A percentile compares a stretch with the other conserved stretches of the same genome.
These are phyloP conservation scores for Lachnellula hyalina DNA, from an alignment of 2,329 filamentous ascomycete genomes.

Conservation along the genomic window DNA sequence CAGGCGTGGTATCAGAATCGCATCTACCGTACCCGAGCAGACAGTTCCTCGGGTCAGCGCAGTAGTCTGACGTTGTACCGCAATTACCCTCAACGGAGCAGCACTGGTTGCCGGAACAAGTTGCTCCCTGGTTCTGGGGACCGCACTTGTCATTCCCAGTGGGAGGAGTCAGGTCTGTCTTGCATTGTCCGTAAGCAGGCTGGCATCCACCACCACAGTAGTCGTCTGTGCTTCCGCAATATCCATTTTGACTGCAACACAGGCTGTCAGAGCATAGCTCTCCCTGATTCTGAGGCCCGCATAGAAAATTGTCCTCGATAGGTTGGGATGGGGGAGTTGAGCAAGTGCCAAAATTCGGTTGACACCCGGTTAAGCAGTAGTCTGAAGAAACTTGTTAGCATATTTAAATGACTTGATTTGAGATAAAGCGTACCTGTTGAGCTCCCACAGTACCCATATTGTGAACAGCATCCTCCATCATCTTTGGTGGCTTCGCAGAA, in stretches of 20 bases:
- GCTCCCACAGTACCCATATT: slow-evolving; percentile 29
- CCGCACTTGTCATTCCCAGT: slow-evolving; percentile 4
- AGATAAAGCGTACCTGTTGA: slow-evolving; percentile 7
- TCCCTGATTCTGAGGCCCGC: not conserved
- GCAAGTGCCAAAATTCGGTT: slow-evolving; percentile 11
- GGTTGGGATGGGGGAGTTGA: not conserved
- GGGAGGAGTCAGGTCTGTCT: not conserved
- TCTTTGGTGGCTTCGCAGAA: slow-evolving; percentile 21
- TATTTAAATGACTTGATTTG: not conserved
- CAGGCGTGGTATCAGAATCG: slow-evolving; percentile 49
- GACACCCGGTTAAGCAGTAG: slow-evolving; percentile 10
- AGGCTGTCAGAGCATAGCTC: not conserved
- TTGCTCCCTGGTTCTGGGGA: slow-evolving; percentile 10
- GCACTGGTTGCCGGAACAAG: slow-evolving; percentile 12
- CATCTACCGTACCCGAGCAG: slow-evolving; percentile 35
- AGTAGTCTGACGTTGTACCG: slow-evolving; percentile 12
- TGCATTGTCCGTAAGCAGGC: slow-evolving; percentile 1
- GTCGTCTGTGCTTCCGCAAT: slow-evolving; percentile 18
- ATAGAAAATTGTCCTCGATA: not conserved
- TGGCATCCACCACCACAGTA: slow-evolving; percentile 30
- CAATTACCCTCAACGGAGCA: slow-evolving; percentile 15
- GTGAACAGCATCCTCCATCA: slow-evolving; percentile 28
- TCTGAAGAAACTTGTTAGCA: slow-evolving; percentile 1
- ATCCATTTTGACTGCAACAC: not conserved
- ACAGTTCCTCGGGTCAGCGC: slow-evolving; percentile 17